A percentile compares a stretch with the other conserved stretches of the same genome.
These are phyloP conservation scores for Quercus engelmannii DNA, from an alignment of 306 rosid genomes.

Conservation along the genomic window DNA sequence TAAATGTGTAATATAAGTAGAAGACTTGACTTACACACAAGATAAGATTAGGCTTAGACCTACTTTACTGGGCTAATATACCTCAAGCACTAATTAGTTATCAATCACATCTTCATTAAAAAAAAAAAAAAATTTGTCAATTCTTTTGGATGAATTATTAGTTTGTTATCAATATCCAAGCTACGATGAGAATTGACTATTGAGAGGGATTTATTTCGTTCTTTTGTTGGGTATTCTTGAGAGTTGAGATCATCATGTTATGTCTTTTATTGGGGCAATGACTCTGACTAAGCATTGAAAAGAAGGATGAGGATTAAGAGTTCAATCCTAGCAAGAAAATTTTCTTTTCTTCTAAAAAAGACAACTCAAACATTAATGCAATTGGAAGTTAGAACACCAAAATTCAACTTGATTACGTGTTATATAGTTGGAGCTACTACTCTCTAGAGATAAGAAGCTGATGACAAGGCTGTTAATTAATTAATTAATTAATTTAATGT, in stretches of 20 bases:
- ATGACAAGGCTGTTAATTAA: too few relatives aligned
- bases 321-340: background rate
- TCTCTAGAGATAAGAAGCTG: background rate
- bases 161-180: background rate
- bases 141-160: too few relatives aligned
- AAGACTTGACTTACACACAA: too few relatives aligned
- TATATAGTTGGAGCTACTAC: background rate
- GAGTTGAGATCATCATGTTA: background rate
- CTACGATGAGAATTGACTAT: background rate
- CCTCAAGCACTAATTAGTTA: too few relatives aligned
- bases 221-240: background rate
- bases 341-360: too few relatives aligned
- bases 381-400: background rate
- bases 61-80: too few relatives aligned
- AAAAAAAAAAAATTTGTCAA: too few relatives aligned
- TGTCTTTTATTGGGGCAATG: background rate
- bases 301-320: background rate
- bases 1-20: too few relatives aligned
- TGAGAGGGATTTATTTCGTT: background rate
- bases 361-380: too few relatives aligned
- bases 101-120: too few relatives aligned
- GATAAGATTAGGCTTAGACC: too few relatives aligned
- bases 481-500: too few relatives aligned
- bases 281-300: background rate
- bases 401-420: constrained; percentile 8